Evolutionary conservation across 768 basidiomycete genomes (phyloP), one percentile per base, ranked within the genome.

Genomic region (Pleurotus salmoneostramineus): DNA sequence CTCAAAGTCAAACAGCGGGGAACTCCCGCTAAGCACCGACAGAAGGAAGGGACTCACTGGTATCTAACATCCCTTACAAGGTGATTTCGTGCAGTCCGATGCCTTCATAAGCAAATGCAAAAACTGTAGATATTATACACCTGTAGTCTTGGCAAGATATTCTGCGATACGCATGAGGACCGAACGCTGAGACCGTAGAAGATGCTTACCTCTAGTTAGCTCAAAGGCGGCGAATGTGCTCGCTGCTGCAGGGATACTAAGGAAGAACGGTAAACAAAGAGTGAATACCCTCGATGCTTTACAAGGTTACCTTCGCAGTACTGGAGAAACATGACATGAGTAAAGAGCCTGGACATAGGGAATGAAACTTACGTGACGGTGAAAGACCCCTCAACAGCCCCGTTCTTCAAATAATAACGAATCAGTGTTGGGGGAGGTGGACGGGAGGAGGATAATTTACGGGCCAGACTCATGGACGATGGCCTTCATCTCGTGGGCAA

Each of bases 141-240:
- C 74, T 6, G 76, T 77, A 8, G 66, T 59, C 14, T 63, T 66
- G n/a, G 65, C 62, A 44, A 77, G 61, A 62, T 74, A 77, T 63
- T 76, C 74, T 78, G 21, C 21, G 60, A 34, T 4, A 5, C 10
- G 4, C 31, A 21, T 56, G 27, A 56, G 32, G 14, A 45, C 31
- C 14, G 21, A 27, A 17, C 6, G 21, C 27, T 32, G 14, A 55
- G 3, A 10, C 12, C 0, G 34, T 10, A 15, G 10, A 8, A 2
- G 21, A 33, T 6, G 66, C 80, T 56, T 54, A 86, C 87, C 88
- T 75, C 91, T 74, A 0, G 87, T 91, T 31, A 95, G 66, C 69
- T 97, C 94, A 65, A 89, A 97, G 0, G 90, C 89, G 8, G 91
- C 88, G 63, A 97, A 96, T 3, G 95, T 97, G 62, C 88, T 87